A percentile compares a stretch with the other conserved stretches of the same genome.
Evolutionary conservation across 106 monocot species (phyloP).

Genomic region (Dioscorea alata): DNA sequence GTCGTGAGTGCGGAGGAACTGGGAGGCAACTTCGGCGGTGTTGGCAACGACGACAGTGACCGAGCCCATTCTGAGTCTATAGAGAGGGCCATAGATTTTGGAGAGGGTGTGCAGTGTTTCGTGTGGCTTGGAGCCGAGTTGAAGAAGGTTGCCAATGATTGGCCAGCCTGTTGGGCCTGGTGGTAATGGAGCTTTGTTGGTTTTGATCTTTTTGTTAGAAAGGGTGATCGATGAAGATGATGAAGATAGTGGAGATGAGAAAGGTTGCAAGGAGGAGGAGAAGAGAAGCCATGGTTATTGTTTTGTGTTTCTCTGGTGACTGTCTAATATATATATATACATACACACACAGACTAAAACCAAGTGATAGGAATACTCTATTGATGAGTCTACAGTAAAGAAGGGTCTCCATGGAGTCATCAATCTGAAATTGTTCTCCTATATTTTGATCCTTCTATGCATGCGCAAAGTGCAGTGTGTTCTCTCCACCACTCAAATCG

Average conservation of each 20-base stretch:
- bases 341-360: too few relatives aligned
- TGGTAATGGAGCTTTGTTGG: slow-evolving; percentile 10
- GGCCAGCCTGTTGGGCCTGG: slow-evolving; percentile 52
- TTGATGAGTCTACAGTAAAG: too few relatives aligned
- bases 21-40: slow-evolving; percentile 24
- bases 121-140: slow-evolving; percentile 44
- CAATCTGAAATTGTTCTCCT: too few relatives aligned
- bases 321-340: too few relatives aligned
- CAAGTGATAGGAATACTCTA: too few relatives aligned
- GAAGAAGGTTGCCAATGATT: slow-evolving; percentile 43
- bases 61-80: slow-evolving; percentile 19
- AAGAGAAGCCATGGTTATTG: slow-evolving; percentile 2
- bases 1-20: slow-evolving; percentile 36
- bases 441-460: too few relatives aligned
- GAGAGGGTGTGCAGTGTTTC: slow-evolving; percentile 31
- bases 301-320: too few relatives aligned
- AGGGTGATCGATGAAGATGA: slow-evolving; percentile 3
- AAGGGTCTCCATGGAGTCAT: too few relatives aligned
- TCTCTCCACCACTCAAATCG: too few relatives aligned
- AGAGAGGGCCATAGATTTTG: not conserved
- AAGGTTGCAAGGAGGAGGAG: slow-evolving; percentile 2
- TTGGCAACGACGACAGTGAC: slow-evolving; percentile 34
- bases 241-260: slow-evolving; percentile 1
- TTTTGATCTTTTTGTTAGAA: not conserved
- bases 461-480: too few relatives aligned